Conservation (phyloP, 345 rosid genomes). For the Linum lewisii region DNA sequence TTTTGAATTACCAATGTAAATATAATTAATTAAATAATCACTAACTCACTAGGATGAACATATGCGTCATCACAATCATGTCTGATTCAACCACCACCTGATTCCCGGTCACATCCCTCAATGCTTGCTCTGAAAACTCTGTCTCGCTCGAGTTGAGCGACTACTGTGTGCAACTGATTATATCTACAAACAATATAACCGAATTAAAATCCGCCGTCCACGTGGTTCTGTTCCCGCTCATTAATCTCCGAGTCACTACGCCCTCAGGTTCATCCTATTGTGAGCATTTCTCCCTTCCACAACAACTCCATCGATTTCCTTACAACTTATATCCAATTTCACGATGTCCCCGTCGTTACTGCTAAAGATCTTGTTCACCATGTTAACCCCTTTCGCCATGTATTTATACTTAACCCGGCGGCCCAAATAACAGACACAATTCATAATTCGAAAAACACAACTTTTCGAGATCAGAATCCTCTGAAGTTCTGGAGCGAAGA, state of each 20-base stretch:
- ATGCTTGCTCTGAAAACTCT: slow-evolving; percentile 44
- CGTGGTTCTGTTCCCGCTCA: slow-evolving; percentile 46
- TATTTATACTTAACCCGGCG: too few species aligned
- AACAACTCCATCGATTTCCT: slow-evolving; percentile 43
- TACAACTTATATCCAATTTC: slow-evolving; percentile 49
- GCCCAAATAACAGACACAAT: too few species aligned
- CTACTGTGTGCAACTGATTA: slow-evolving; percentile 57
- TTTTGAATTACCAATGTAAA: not conserved
- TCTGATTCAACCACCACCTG: slow-evolving; percentile 30
- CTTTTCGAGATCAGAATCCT: too few species aligned
- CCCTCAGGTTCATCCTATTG: slow-evolving; percentile 59
- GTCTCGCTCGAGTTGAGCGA: slow-evolving; percentile 27
- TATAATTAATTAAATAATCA: not conserved
- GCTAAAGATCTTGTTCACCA: slow-evolving; percentile 74
- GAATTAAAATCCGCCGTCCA: slow-evolving; percentile 63
- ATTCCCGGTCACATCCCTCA: slow-evolving; percentile 47
- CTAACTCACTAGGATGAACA: not conserved
- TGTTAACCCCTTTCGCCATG: slow-evolving; percentile 46
- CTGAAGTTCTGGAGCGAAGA: too few species aligned
- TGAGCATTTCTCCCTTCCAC: slow-evolving; percentile 61
- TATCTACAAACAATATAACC: slow-evolving; percentile 53
- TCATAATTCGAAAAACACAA: too few species aligned
- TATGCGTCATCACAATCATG: not conserved
- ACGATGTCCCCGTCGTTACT: slow-evolving; percentile 41
- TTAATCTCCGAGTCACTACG: slow-evolving; percentile 48